phyloP scores from a whole-genome alignment of 495 filamentous ascomycete genomes.

The Pseudomonodictys pantanalensis region DNA sequence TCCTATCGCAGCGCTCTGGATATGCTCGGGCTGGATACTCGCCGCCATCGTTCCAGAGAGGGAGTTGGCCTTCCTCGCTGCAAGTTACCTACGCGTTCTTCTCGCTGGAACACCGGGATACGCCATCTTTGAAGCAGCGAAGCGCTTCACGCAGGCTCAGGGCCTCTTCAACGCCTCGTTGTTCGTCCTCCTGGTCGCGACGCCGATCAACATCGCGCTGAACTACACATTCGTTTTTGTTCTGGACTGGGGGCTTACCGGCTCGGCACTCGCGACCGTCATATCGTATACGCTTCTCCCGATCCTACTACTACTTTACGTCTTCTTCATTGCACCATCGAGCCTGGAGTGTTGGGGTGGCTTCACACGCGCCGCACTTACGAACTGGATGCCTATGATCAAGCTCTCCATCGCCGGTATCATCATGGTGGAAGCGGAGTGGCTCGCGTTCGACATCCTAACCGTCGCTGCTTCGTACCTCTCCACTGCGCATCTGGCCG shows the following conservation, averaged over 20 bases:
- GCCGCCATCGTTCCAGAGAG: slow-evolving; percentile 20
- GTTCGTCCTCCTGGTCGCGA: slow-evolving; percentile 25
- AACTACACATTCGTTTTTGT: slow-evolving; percentile 34
- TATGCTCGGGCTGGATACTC: slow-evolving; percentile 28
- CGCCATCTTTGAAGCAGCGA: slow-evolving; percentile 35
- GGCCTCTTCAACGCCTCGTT: slow-evolving; percentile 33
- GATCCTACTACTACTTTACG: slow-evolving; percentile 25
- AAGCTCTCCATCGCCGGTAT: slow-evolving; percentile 31
- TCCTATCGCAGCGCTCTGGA: slow-evolving; percentile 34
- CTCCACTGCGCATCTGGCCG: slow-evolving; percentile 26
- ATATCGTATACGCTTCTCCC: slow-evolving; percentile 29
- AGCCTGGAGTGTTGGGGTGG: slow-evolving; percentile 33
- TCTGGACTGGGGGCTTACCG: slow-evolving; percentile 26
- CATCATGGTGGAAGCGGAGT: slow-evolving; percentile 34
- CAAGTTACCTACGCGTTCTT: slow-evolving; percentile 26
- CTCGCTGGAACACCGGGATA: slow-evolving; percentile 32
- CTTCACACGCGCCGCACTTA: slow-evolving; percentile 20
- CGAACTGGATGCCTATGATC: slow-evolving; percentile 36
- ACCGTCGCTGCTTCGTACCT: slow-evolving; percentile 27
- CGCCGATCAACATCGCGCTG: slow-evolving; percentile 34
- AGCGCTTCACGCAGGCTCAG: slow-evolving; percentile 36
- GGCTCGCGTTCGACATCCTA: slow-evolving; percentile 35
- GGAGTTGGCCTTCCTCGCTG: slow-evolving; percentile 29
- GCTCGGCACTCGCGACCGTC: slow-evolving; percentile 30
- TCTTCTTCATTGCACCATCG: slow-evolving; percentile 16